phyloP scores from a whole-genome alignment of 768 basidiomycete genomes.

The Xerocomellus chrysenteron region DNA sequence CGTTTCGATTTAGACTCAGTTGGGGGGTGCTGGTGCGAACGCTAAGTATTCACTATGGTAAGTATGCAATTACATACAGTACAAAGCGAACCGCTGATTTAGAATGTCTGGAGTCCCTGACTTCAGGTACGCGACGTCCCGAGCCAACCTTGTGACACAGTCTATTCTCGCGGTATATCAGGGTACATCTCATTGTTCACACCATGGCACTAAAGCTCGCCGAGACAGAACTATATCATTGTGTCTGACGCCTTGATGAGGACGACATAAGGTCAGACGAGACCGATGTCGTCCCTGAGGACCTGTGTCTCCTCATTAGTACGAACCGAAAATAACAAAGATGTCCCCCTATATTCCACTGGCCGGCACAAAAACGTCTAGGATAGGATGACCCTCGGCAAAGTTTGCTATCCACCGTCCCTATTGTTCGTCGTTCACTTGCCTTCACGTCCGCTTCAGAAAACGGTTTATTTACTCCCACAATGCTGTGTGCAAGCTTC shows the following conservation, averaged over 20 bases:
- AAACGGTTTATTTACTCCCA: background rate
- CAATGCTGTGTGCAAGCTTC: background rate
- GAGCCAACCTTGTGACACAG: too few species aligned
- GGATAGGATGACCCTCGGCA: background rate
- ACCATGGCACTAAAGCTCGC: too few species aligned
- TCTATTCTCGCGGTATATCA: background rate
- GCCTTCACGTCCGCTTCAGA: background rate
- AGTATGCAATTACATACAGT: background rate
- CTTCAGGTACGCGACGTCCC: too few species aligned
- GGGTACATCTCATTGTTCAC: background rate
- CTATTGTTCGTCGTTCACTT: background rate
- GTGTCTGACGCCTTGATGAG: background rate
- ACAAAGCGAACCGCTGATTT: too few species aligned
- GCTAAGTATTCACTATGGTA: too few species aligned
- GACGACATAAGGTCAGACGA: background rate
- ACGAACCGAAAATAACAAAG: background rate
- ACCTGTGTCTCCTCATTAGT: background rate
- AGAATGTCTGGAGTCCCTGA: too few species aligned
- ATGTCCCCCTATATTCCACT: background rate
- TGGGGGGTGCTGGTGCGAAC: too few species aligned
- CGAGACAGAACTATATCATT: background rate
- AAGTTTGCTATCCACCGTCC: too few species aligned
- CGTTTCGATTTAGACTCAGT: too few species aligned
- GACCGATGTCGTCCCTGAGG: background rate
- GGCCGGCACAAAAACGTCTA: background rate